Conservation (phyloP, 1,139 yeast species). For the Meyerozyma athensensis region DNA sequence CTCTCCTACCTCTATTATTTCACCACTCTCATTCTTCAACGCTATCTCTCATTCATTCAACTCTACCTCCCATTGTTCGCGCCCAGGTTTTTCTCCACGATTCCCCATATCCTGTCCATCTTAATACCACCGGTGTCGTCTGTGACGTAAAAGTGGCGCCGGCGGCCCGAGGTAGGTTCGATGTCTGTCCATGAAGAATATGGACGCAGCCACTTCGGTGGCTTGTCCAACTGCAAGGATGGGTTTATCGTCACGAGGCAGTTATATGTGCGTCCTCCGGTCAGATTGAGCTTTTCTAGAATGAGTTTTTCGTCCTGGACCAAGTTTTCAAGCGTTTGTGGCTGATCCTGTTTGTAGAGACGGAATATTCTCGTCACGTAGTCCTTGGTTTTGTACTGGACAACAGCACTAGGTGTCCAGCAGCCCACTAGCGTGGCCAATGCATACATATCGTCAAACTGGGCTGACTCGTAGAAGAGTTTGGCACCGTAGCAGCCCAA, state of each 20-base stretch:
- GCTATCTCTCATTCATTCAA: neutral
- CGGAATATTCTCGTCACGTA: slow-evolving; percentile 72
- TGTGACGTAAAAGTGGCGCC: slow-evolving; percentile 49
- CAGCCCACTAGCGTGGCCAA: slow-evolving; percentile 35
- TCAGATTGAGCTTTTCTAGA: slow-evolving; percentile 61
- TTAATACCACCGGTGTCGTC: slow-evolving; percentile 77
- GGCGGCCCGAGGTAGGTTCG: slow-evolving; percentile 30
- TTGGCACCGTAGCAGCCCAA: slow-evolving; percentile 54
- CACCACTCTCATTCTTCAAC: neutral
- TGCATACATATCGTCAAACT: slow-evolving; percentile 54
- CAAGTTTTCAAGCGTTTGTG: slow-evolving; percentile 64
- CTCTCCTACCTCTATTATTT: neutral
- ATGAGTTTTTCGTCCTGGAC: slow-evolving; percentile 58
- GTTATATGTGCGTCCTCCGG: slow-evolving; percentile 66
- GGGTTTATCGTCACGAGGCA: slow-evolving; percentile 46
- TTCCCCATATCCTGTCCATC: slow-evolving; percentile 84
- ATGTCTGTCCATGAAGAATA: slow-evolving; percentile 57
- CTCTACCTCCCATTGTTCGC: slow-evolving; percentile 61
- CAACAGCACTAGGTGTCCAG: slow-evolving; percentile 44
- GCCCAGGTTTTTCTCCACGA: slow-evolving; percentile 62
- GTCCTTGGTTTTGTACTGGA: slow-evolving; percentile 56
- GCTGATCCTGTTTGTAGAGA: slow-evolving; percentile 55
- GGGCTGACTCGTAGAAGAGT: slow-evolving; percentile 50
- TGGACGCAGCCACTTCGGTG: slow-evolving; percentile 36
- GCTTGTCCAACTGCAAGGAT: slow-evolving; percentile 34